Conservation (phyloP, 148 eudicot species). For the Fallopia convolvulus region DNA sequence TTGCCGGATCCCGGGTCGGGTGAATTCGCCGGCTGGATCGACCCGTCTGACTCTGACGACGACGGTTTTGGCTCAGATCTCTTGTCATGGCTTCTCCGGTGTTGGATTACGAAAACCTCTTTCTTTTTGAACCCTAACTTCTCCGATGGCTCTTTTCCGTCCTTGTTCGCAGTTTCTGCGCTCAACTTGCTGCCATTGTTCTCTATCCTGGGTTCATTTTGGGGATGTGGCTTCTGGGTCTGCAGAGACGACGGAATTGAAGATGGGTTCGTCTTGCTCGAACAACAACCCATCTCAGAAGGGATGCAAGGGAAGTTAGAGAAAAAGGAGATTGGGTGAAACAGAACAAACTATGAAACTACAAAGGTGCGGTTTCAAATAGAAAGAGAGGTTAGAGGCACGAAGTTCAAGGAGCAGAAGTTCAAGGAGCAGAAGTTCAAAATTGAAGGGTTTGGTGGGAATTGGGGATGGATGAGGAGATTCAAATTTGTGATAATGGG, state of each 20-base stretch:
- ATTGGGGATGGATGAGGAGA: not conserved
- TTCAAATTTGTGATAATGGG: slow-evolving; percentile 10
- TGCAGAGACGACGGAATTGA: not conserved
- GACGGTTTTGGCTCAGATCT: slow-evolving; percentile 6
- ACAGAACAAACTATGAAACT: not conserved
- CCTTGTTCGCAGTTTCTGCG: not conserved
- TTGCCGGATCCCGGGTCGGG: not conserved
- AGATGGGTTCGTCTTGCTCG: slow-evolving; percentile 5
- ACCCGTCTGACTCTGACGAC: not conserved
- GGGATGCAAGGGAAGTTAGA: not conserved
- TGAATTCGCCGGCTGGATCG: not conserved
- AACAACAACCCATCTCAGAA: slow-evolving; percentile 9
- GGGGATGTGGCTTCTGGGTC: not conserved
- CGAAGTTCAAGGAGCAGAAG: slow-evolving; percentile 1
- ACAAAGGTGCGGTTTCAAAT: slow-evolving; percentile 3
- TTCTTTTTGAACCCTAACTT: slow-evolving; percentile 7
- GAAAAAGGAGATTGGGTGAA: not conserved
- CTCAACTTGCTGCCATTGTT: not conserved
- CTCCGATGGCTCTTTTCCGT: not conserved
- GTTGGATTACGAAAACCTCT: slow-evolving; percentile 10
- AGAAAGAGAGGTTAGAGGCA: not conserved
- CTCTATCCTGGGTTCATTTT: not conserved
- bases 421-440: slow-evolving; percentile 8
- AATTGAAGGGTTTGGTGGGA: slow-evolving; percentile 8
- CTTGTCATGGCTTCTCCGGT: slow-evolving; percentile 11